Evolutionary conservation across 768 basidiomycete species (phyloP), one percentile per base, ranked within the genome.

Genomic region (Rhodotorula sphaerocarpa): DNA sequence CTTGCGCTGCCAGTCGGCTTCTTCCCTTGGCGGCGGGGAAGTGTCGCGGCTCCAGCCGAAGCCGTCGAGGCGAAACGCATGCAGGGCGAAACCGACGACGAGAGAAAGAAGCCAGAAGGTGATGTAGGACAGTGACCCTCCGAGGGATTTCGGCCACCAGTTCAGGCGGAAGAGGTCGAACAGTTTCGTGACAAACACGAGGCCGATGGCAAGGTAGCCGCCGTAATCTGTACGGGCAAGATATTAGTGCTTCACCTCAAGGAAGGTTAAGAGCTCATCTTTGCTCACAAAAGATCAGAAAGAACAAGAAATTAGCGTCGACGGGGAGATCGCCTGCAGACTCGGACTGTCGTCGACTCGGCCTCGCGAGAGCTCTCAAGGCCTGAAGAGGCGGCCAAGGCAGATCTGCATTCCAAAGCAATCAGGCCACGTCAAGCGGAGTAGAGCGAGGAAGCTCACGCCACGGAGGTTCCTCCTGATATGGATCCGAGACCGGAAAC

Each of bases 111-210:
- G 14, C 73, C 74, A 79, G 59, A 75, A 76, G n/a, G 74, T 66
- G 31, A 67, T 59, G 70, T 78, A 79, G 41, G 74, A 75, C 36
- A 73, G 27, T 18, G 69, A 65, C 15, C 78, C 78, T 30, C 78
- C 78, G 21, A 79, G 70, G 15, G 67, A 55, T 0, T 72, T 66
- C 1, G 77, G 77, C 77, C 76, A 77, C 76, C 77, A 78, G 63
- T 78, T 75, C 64, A 71, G 34, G 3, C 68, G 60, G 74, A 72
- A 79, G 12, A 78, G 70, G 33, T 77, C 76, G 70, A 79, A 79
- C 12, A 77, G 70, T 47, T 75, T 75, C 30, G 78, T 78, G 52
- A 78, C 74, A 70, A 78, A 78, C 41, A 78, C 71, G n/a, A 79
- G 69, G 5, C 76, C 78, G 9, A 76, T 74, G 7, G 76, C 76